Base-by-base conservation (phyloP, 208 protist species). In the Sergeia podlipaevii region DNA sequence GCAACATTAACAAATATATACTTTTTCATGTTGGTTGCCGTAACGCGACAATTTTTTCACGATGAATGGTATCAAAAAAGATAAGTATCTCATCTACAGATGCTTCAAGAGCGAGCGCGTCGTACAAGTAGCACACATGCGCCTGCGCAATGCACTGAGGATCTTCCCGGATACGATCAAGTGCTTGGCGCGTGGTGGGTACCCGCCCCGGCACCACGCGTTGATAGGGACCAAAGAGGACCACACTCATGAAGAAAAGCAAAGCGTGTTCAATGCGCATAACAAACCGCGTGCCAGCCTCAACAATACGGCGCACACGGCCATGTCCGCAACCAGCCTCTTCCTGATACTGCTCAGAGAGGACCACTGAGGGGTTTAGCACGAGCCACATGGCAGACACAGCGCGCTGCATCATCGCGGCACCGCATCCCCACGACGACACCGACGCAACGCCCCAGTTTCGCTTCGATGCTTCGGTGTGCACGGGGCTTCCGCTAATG, bases 191-290 rank as follows among this genome's bases (percentile, higher is more conserved):
- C 13, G 64, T 54, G 13, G 70, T 43, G 18, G 72, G 59, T 1
- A 66, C 69, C 10, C 63, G 48, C n/a, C 83, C 44, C 26, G 62
- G 44, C 30, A 85, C 70, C 3, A 69, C 54, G 6, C 74, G 47
- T 30, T 87, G 80, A 24, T 63, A 59, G 13, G 75, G 77, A 0
- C 85, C 85, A 65, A 93, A 93, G 2, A 93, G 65, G 26, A 85
- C 55, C 3, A 88, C 70, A 4, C 81, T 80, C 67, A 90, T 84
- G 29, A 77, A 0, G 58, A 74, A 85, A 4, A 77, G 63, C 8
- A 89, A 43, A 8, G 65, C 1, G 34, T 75, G 69, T 41, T 85
- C 78, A 8, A 78, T 15, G 29, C 32, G 38, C 50, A 76, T 57
- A 1, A 69, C 29, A 3, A 58, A 27, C 37, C 29, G 45, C n/a